Percentiles rank a stretch among this genome's conserved stretches.
These are phyloP conservation scores for Daldinia eschscholtzii DNA, from an alignment of 2,329 filamentous ascomycete species.

Conservation along the genomic window DNA sequence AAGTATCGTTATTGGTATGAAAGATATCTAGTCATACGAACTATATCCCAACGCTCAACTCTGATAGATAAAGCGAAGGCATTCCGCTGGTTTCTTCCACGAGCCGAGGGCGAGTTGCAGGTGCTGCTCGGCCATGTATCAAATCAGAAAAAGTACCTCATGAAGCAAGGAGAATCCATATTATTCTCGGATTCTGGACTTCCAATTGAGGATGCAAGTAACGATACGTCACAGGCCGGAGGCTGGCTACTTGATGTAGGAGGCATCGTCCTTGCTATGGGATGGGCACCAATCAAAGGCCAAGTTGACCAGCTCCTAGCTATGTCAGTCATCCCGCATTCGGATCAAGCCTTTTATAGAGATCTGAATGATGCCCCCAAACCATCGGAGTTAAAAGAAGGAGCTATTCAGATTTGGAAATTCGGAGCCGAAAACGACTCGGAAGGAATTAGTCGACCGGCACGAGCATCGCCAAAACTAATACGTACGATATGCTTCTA, in stretches of 20 bases:
- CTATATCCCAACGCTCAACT: slow-evolving; percentile 40
- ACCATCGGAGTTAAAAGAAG: slow-evolving; percentile 57
- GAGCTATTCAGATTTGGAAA: slow-evolving; percentile 67
- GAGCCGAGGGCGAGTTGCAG: slow-evolving; percentile 41
- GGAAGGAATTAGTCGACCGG: slow-evolving; percentile 53
- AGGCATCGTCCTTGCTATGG: slow-evolving; percentile 65
- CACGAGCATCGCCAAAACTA: slow-evolving; percentile 55
- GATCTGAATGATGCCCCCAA: slow-evolving; percentile 56
- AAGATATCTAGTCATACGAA: slow-evolving; percentile 39
- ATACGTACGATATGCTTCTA: slow-evolving; percentile 62
- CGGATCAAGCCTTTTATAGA: slow-evolving; percentile 61
- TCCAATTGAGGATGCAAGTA: slow-evolving; percentile 40
- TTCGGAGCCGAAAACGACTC: slow-evolving; percentile 54
- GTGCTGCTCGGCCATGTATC: slow-evolving; percentile 48
- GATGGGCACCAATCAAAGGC: slow-evolving; percentile 62
- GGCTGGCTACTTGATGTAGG: slow-evolving; percentile 69
- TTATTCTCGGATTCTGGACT: slow-evolving; percentile 46
- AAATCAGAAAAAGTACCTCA: slow-evolving; percentile 46
- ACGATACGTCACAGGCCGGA: slow-evolving; percentile 38
- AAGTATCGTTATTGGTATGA: slow-evolving; percentile 47
- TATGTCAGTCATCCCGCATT: slow-evolving; percentile 63
- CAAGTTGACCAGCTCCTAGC: slow-evolving; percentile 63
- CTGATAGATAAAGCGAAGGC: slow-evolving; percentile 45
- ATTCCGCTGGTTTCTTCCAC: slow-evolving; percentile 46
- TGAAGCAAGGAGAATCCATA: slow-evolving; percentile 47